These are phyloP conservation scores for Talaromyces pinophilus DNA, from an alignment of 2,329 filamentous ascomycete genomes.

Conservation along the genomic window DNA sequence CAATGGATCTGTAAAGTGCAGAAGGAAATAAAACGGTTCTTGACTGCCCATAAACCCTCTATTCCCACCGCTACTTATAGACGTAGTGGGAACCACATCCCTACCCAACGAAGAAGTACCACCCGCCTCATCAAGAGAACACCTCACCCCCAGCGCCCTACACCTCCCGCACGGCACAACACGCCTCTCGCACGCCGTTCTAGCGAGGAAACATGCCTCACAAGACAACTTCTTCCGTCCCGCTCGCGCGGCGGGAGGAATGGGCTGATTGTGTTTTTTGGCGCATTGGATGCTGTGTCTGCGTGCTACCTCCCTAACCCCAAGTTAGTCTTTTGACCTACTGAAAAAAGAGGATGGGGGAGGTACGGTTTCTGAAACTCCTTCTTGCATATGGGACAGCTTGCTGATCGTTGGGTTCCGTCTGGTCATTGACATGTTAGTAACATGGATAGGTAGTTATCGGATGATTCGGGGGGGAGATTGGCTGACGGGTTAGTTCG, in stretches of 20 bases:
- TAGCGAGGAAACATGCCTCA: slow-evolving; percentile 32
- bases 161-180: slow-evolving; percentile 32
- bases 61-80: background rate
- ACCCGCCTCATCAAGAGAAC: slow-evolving; percentile 25
- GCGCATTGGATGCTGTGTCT: slow-evolving; percentile 35
- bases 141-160: slow-evolving; percentile 26
- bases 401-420: slow-evolving; percentile 28
- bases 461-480: background rate
- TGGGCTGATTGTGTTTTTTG: slow-evolving; percentile 33
- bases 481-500: slow-evolving; percentile 32
- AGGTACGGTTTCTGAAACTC: slow-evolving; percentile 33
- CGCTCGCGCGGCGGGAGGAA: slow-evolving; percentile 32
- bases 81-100: background rate
- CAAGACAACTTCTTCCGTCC: slow-evolving; percentile 36
- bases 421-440: slow-evolving; percentile 25
- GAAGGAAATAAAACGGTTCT: slow-evolving; percentile 33
- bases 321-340: background rate
- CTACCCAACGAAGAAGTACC: background rate
- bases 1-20: slow-evolving; percentile 33
- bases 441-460: slow-evolving; percentile 12
- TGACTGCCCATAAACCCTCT: background rate
- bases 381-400: slow-evolving; percentile 35
- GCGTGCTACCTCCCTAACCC: slow-evolving; percentile 33
- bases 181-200: slow-evolving; percentile 31
- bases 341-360: no score